These are phyloP conservation scores for Davidsoniella virescens DNA, from an alignment of 2,329 filamentous ascomycete species.

Conservation along the genomic window DNA sequence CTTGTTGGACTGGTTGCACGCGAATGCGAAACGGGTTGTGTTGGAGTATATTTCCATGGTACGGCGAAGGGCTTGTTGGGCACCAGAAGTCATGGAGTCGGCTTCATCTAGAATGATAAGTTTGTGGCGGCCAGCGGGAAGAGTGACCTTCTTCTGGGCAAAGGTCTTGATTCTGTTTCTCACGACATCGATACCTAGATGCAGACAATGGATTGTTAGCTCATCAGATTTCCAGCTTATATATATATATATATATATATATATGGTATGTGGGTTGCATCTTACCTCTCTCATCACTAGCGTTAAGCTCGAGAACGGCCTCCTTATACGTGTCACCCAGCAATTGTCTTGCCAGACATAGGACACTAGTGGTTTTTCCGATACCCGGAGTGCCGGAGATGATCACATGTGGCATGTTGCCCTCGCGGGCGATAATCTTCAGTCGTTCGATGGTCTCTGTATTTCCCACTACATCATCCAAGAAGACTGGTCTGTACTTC, in stretches of 20 bases:
- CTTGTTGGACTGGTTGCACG: conserved; percentile 97
- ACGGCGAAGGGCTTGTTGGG: conserved; percentile 81
- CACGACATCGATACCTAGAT: conserved; percentile 83
- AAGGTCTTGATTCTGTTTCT: conserved; percentile 96
- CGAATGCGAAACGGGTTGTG: conserved; percentile 92
- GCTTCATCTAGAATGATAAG: conserved; percentile 95
- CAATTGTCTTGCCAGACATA: conserved; percentile 82
- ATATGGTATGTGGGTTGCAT: conserved; percentile 32
- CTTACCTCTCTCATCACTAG: conserved; percentile 76
- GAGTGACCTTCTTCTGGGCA: conserved; percentile 95
- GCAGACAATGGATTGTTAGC: neutral
- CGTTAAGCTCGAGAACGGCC: conserved; percentile 89
- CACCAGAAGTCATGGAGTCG: conserved; percentile 93
- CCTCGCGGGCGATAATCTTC: conserved; percentile 96
- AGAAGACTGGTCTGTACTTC: conserved; percentile 87
- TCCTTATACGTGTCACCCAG: conserved; percentile 93
- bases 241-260: too few relatives aligned
- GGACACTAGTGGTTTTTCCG: conserved; percentile 89
- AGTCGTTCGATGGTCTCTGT: conserved; percentile 93
- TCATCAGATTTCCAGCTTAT: neutral
- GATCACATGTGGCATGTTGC: conserved; percentile 98
- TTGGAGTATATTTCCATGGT: conserved; percentile 99
- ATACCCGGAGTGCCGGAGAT: conserved; percentile 99
- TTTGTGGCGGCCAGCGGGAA: conserved; percentile 82
- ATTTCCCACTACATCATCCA: conserved; percentile 95